Evolutionary conservation across 331 rosid genomes (phyloP), one percentile per base, ranked within the genome.

Genomic region (Rosa hybrid): DNA sequence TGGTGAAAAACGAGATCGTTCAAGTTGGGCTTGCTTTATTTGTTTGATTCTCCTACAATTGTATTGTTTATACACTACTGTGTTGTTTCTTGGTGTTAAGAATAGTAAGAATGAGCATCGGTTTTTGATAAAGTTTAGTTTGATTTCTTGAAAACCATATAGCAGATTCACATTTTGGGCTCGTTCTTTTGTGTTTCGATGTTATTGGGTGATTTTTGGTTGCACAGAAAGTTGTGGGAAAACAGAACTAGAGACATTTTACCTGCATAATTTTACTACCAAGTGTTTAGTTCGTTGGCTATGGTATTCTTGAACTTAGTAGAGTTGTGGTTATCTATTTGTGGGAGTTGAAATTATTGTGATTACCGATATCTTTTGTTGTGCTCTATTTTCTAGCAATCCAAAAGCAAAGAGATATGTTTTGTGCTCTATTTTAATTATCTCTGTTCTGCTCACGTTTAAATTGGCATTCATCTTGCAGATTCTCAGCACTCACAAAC

Each of bases 401-500:
- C 34, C 16, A 23, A 59, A 59, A 21, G 65, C 30, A 59, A 59
- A 21, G 67, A 10, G 14, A 4, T 53, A 17, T 27, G 30, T 25
- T 25, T 14, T 12, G 18, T 1, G 4, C 8, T 12, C 7, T 27
- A 5, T 5, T 25, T 1, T 25, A 11, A 62, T 12, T 27, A 25
- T 27, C 18, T 27, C 7, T 5, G 18, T 45, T 45, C 34, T 25
- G 6, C 18, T 63, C 49, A 16, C 14, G 71, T 23, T 60, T 76
- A 42, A 5, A 12, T 27, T 65, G 69, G 45, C 57, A 54, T 74
- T 49, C n/a, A 54, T 12, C 34, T 56, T 72, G 72, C 69, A 12
- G 74, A 59, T 48, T 59, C 49, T 76, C 84, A 77, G 80, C 23
- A 48, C 59, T 54, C 49, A 60, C 78, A 72, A 84, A 81, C 67